These are phyloP conservation scores for Fusarium tupiense DNA, from an alignment of 2,329 filamentous ascomycete species.

Conservation along the genomic window DNA sequence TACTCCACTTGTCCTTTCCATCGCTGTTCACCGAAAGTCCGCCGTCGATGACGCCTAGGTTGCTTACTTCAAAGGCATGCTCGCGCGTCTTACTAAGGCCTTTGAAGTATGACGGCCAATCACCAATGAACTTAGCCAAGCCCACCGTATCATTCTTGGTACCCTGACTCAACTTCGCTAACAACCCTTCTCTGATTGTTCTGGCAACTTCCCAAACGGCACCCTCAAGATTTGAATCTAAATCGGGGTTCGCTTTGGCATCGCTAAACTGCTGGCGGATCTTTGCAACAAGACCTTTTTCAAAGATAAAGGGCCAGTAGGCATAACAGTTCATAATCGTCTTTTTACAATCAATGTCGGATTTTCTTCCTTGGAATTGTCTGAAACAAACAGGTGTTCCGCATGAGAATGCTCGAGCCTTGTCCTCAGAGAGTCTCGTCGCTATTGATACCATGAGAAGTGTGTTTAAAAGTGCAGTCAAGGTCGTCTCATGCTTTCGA, in stretches of 20 bases:
- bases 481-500: not conserved
- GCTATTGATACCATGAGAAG: not conserved
- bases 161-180: not conserved
- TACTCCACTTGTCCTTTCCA: not conserved
- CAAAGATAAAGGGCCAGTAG: not conserved
- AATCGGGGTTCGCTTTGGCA: not conserved
- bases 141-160: not conserved
- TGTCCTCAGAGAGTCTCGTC: not conserved
- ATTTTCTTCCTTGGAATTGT: not conserved
- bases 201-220: not conserved
- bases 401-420: not conserved
- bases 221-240: not conserved
- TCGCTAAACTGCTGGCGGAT: not conserved
- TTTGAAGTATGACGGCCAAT: not conserved
- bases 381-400: not conserved
- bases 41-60: not conserved
- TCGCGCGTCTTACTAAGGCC: not conserved
- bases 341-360: not conserved
- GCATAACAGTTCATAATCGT: not conserved
- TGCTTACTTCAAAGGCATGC: not conserved
- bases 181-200: not conserved
- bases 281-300: not conserved
- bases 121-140: not conserved
- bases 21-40: fast-evolving
- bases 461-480: not conserved